Base-by-base conservation (phyloP, 2,329 filamentous ascomycete species). In the Pseudogymnoascus sp. region DNA sequence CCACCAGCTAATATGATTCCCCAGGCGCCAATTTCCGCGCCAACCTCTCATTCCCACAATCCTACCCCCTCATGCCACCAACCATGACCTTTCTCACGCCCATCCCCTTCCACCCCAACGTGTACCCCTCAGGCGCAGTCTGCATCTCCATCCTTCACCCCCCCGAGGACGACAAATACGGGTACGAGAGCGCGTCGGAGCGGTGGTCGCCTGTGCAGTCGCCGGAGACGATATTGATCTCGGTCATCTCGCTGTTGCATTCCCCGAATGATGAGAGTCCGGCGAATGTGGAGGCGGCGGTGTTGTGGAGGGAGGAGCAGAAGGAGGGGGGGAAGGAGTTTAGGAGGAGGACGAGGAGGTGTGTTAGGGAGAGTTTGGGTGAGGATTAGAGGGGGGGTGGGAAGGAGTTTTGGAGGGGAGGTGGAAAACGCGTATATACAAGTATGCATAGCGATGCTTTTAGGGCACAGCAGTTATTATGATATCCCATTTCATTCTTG, bases 141-240 rank as follows among this genome's bases (percentile, higher is more conserved):
- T 99, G 94, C 81, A 97, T 99, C 75, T 95, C 90, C 47, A 99
- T 99, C 77, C 82, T 99, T 44, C 94, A 99, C 75, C 90, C 93
- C 11, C 93, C 94, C 4, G 92, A 91, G 77, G 92, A 97, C 72
- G 94, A 99, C 73, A 87, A 90, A 73, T 94, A 90, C 76, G 93
- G 93, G 62, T 99, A 99, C 78, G 94, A 99, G 76, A 84, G 84
- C 25, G 92, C 92, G 14, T 82, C 85, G 31, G 94, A 99, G 81
- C 86, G 94, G 65, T 99, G 94, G 94, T 90, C 84, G 64, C 94
- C 94, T 28, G 93, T 97, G 1, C 94, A 97, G 76, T 92, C 89
- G 11, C 92, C 93, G 62, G 93, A 97, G 80, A 96, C 92, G 21
- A 97, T 99, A 66, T 79, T 99, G 59, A 77, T 99, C 33, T 92